phyloP scores from a whole-genome alignment of 345 rosid genomes.

The Rhodomyrtus tomentosa region DNA sequence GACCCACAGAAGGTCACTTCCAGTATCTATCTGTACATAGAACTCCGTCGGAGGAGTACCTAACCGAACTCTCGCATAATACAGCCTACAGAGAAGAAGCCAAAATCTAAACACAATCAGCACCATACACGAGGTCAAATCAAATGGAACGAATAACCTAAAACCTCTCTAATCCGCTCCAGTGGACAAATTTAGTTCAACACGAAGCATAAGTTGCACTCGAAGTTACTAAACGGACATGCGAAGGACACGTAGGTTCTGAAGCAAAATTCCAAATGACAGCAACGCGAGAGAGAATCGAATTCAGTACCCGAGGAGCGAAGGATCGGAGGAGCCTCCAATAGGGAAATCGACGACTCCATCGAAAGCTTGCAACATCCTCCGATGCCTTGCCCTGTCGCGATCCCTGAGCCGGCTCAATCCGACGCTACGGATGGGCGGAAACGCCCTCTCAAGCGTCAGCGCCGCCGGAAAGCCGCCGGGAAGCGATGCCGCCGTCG shows the following conservation, averaged over 20 bases:
- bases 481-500: conserved; percentile 2
- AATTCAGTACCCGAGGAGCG: conserved; percentile 69
- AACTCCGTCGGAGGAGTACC: conserved; percentile 91
- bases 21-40: conserved; percentile 93
- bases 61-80: conserved; percentile 63
- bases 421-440: conserved; percentile 35
- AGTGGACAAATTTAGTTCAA: not conserved
- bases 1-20: conserved; percentile 97
- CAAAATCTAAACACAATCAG: not conserved
- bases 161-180: not conserved
- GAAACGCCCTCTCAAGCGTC: conserved; percentile 49
- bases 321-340: conserved; percentile 83
- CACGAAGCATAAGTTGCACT: not conserved
- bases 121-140: not conserved
- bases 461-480: conserved; percentile 40
- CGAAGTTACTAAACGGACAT: not conserved
- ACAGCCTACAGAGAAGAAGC: conserved; percentile 35
- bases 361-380: conserved; percentile 49
- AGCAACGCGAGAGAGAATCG: not conserved
- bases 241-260: not conserved
- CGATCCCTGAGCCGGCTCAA: conserved; percentile 49
- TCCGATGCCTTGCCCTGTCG: conserved; percentile 59
- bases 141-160: not conserved
- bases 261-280: not conserved
- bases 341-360: conserved; percentile 78